Base-by-base conservation (phyloP, 805 yeast genomes). In the Candida pini region DNA sequence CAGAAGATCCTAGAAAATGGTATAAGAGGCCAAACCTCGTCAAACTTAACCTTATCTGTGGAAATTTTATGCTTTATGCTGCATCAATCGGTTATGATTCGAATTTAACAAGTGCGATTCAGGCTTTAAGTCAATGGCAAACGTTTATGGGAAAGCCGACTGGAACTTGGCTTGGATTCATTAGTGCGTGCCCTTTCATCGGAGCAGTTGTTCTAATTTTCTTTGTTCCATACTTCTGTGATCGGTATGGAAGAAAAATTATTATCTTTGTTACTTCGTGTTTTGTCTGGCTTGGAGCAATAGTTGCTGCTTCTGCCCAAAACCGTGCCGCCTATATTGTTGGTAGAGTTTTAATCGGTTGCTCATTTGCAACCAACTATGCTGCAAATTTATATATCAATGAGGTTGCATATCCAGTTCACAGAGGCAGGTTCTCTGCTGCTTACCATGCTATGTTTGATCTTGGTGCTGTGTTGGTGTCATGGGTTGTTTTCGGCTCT, bases 401-500 rank as follows among this genome's bases (percentile, higher is more conserved):
- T 27, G 71, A 65, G 39, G 40, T 64, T 19, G 49, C 68, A 3
- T 64, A 45, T 43, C 69, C 70, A 7, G 41, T 49, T 8, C 52
- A 54, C 35, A 49, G 62, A 44, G 49, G 49, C 12, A 42, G 38
- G 20, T 45, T 49, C 31, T 54, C 63, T 32, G 54, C 63, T 14
- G 56, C 56, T 26, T 64, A 62, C 49, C 65, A 64, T 36, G 56
- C 61, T 15, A 61, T 64, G 32, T 65, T 67, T 64, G 62, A 65
- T 40, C 48, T 64, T 29, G 71, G 69, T n/a, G 66, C 69, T 6
- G 47, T 62, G 27, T 44, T 65, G 26, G 66, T 68, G n/a, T 64
- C 69, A 8, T 63, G 68, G 68, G 61, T 62, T 26, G 61, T 68
- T 6, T 65, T 56, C 33, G 69, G 68, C 29, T 58, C 69, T 15